Evolutionary conservation across 805 yeast species (phyloP).

Genomic region (Myxozyma nipponensis): DNA sequence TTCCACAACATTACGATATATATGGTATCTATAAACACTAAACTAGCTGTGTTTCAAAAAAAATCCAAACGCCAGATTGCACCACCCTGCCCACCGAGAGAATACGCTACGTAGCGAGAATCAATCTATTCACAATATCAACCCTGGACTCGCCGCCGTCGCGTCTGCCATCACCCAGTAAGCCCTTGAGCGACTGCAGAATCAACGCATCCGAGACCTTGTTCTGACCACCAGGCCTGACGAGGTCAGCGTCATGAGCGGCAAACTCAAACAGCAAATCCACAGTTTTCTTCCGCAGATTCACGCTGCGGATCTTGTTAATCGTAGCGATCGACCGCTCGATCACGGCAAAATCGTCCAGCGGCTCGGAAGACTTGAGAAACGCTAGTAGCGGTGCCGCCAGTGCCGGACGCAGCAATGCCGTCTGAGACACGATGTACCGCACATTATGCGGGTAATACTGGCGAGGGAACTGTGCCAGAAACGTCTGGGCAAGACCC

Average conservation of each 20-base stretch:
- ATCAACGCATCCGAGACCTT: neutral
- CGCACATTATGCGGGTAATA: conserved; percentile 4
- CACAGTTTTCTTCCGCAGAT: neutral
- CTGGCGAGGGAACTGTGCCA: neutral
- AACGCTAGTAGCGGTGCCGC: neutral
- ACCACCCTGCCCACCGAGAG: too few relatives aligned
- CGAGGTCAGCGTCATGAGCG: neutral
- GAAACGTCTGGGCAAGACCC: conserved; percentile 4
- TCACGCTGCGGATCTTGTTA: neutral
- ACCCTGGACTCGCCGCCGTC: neutral
- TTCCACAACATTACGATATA: too few relatives aligned
- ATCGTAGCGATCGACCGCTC: neutral
- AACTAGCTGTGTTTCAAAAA: too few relatives aligned
- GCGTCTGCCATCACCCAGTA: neutral
- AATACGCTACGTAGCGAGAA: too few relatives aligned
- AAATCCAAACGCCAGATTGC: too few relatives aligned
- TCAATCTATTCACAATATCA: neutral
- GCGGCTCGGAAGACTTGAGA: neutral
- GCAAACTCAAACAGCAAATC: neutral
- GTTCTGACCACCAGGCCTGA: neutral
- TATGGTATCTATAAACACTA: too few relatives aligned
- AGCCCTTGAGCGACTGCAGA: neutral
- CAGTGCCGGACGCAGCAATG: neutral
- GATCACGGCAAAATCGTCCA: neutral
- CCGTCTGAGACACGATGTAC: neutral